phyloP scores from a whole-genome alignment of 108 stramenopile genomes.

The Skeletonema grethae region DNA sequence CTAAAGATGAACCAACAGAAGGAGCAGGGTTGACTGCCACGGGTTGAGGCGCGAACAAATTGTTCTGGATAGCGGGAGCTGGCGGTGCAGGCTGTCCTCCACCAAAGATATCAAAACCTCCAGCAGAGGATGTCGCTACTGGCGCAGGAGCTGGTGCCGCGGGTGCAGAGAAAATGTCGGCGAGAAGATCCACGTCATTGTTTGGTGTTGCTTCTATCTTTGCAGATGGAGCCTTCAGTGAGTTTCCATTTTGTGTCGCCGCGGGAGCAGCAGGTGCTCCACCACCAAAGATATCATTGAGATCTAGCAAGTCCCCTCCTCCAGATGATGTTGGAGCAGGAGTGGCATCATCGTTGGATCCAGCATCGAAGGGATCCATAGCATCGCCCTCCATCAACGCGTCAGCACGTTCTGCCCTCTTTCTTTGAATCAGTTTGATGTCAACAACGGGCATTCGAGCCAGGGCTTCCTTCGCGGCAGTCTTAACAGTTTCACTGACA shows the following conservation, averaged over 20 bases:
- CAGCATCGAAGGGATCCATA: slow-evolving; percentile 44
- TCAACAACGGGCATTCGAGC: slow-evolving; percentile 96
- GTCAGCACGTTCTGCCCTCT: slow-evolving; percentile 48
- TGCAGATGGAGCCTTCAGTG: slow-evolving; percentile 27
- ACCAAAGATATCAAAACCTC: slow-evolving; percentile 54
- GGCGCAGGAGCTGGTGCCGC: slow-evolving; percentile 47
- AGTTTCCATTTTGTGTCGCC: slow-evolving; percentile 52
- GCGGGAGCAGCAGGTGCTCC: slow-evolving; percentile 35
- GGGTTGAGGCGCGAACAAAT: slow-evolving; percentile 60
- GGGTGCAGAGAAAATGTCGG: slow-evolving; percentile 88
- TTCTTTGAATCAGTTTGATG: slow-evolving; percentile 80
- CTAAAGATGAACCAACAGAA: slow-evolving; percentile 14
- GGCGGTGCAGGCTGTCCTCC: slow-evolving; percentile 40
- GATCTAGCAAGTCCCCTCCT: slow-evolving; percentile 75
- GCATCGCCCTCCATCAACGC: slow-evolving; percentile 37
- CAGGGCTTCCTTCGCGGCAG: slow-evolving; percentile 86
- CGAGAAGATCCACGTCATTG: slow-evolving; percentile 87
- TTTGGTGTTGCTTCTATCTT: slow-evolving; percentile 39
- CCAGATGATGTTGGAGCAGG: slow-evolving; percentile 52
- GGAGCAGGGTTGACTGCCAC: slow-evolving; percentile 31
- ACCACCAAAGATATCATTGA: slow-evolving; percentile 95
- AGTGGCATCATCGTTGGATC: slow-evolving; percentile 19
- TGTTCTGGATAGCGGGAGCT: slow-evolving; percentile 50
- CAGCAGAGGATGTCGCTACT: slow-evolving; percentile 37
- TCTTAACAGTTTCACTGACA: slow-evolving; percentile 60